Conservation (phyloP, 495 filamentous ascomycete species). For the Pyrenopolyporus hunteri region DNA sequence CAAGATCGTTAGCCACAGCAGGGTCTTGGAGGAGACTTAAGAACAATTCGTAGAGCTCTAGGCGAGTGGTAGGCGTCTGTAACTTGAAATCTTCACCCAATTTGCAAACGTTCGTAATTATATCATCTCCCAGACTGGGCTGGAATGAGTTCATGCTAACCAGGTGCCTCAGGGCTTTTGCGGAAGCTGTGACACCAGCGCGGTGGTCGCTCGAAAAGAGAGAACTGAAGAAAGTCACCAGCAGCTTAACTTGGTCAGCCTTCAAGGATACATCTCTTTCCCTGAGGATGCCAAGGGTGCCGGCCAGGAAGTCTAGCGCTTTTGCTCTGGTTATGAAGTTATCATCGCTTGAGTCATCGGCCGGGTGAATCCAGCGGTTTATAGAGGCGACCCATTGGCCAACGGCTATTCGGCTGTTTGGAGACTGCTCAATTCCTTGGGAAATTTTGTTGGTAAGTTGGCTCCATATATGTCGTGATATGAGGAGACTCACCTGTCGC, state of each 20-base stretch:
- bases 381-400: slow-evolving; percentile 58
- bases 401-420: slow-evolving; percentile 48
- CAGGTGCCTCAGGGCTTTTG: slow-evolving; percentile 53
- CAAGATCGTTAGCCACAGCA: slow-evolving; percentile 47
- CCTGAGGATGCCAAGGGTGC: slow-evolving; percentile 50
- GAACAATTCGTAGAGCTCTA: slow-evolving; percentile 56
- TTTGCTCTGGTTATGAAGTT: slow-evolving; percentile 52
- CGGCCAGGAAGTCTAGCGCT: slow-evolving; percentile 54
- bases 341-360: slow-evolving; percentile 44
- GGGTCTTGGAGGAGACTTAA: slow-evolving; percentile 45
- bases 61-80: slow-evolving; percentile 51
- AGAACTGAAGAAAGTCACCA: slow-evolving; percentile 56
- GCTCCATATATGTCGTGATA: not conserved
- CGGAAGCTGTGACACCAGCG: slow-evolving; percentile 54
- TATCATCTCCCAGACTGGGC: slow-evolving; percentile 47
- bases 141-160: slow-evolving; percentile 54
- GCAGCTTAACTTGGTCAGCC: slow-evolving; percentile 50
- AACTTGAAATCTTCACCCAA: slow-evolving; percentile 56
- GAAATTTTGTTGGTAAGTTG: slow-evolving; percentile 10
- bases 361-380: slow-evolving; percentile 53
- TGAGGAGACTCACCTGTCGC: slow-evolving; percentile 43
- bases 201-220: slow-evolving; percentile 59
- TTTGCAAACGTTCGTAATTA: slow-evolving; percentile 50
- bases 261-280: slow-evolving; percentile 41
- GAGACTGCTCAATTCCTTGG: slow-evolving; percentile 49